Base-by-base conservation (phyloP, 164 flowering plant genomes). In the Annona squamosa region DNA sequence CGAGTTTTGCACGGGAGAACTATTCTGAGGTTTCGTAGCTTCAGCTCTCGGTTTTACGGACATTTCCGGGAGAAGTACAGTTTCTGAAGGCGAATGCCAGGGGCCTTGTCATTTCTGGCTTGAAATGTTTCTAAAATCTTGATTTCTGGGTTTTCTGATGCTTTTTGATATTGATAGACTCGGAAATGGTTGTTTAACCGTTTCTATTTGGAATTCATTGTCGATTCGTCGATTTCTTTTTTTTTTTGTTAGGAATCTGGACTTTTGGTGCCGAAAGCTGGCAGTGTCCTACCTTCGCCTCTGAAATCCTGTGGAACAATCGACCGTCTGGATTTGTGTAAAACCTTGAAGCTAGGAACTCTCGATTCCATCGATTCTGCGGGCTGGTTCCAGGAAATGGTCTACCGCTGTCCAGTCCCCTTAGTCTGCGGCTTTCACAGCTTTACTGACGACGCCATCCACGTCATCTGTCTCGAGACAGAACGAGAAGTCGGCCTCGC, bases 401-500 rank as follows among this genome's bases (percentile, higher is more conserved):
- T 52, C 59, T 52, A 16, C 59, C 59, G 13, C 13, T 52, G 13
- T 52, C 59, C 59, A 5, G 13, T 52, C 7, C n/a, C n/a, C n/a
- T n/a, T n/a, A n/a, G n/a, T n/a, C n/a, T n/a, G n/a, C 97, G 5
- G 89, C 92, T 3, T 13, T 68, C 37, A 87, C 85, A 18, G 97
- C 94, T 71, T 85, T 81, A 0, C 79, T 73, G 0, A 87, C 74
- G 3, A 88, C 91, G 1, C 80, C 84, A 1, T 85, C 88, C 5
- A 92, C 84, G 69, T 88, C 86, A 2, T 83, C 84, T 0, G 97
- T 88, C 81, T 88, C 97, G 73, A 92, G 72, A 79, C 84, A 81
- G 69, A 89, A 65, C 5, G 72, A 70, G 43, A 26, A 19, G 1
- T 81, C 82, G n/a, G 68, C 19, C 0, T 78, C 87, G 19, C 42